Conservation (phyloP, 1,284 basidiomycete genomes). For the Albatrellus sp. region DNA sequence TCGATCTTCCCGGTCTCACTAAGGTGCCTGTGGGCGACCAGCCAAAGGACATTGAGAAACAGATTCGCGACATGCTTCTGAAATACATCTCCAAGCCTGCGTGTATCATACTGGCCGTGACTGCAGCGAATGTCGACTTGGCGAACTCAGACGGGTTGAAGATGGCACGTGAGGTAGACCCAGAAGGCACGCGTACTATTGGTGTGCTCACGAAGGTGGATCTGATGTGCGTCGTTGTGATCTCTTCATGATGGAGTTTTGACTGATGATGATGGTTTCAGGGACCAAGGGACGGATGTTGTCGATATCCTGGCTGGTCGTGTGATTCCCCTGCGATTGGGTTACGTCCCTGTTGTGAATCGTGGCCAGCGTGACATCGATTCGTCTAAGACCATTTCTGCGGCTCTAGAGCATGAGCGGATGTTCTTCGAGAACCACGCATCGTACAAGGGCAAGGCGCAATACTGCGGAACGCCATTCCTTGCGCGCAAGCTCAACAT, state of each 20-base stretch:
- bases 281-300: slow-evolving; percentile 95
- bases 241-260: not conserved
- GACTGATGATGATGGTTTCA: slow-evolving; percentile 18
- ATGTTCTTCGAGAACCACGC: slow-evolving; percentile 90
- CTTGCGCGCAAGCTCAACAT: slow-evolving; percentile 94
- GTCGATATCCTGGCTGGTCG: slow-evolving; percentile 98
- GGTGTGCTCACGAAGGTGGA: slow-evolving; percentile 98
- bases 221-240: slow-evolving; percentile 61
- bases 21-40: slow-evolving; percentile 98
- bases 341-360: slow-evolving; percentile 97
- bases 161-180: slow-evolving; percentile 92
- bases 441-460: slow-evolving; percentile 86
- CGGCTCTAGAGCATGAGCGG: slow-evolving; percentile 82
- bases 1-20: slow-evolving; percentile 93
- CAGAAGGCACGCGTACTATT: slow-evolving; percentile 90
- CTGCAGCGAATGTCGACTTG: slow-evolving; percentile 92
- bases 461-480: slow-evolving; percentile 97
- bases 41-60: slow-evolving; percentile 94
- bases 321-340: slow-evolving; percentile 85
- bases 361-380: slow-evolving; percentile 97
- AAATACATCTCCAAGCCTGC: slow-evolving; percentile 92
- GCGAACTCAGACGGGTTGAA: slow-evolving; percentile 98
- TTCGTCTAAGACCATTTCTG: slow-evolving; percentile 68
- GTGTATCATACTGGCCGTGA: slow-evolving; percentile 89
- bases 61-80: slow-evolving; percentile 93